Conservation (phyloP, 257 asterid species). For the Capsicum chinense region DNA sequence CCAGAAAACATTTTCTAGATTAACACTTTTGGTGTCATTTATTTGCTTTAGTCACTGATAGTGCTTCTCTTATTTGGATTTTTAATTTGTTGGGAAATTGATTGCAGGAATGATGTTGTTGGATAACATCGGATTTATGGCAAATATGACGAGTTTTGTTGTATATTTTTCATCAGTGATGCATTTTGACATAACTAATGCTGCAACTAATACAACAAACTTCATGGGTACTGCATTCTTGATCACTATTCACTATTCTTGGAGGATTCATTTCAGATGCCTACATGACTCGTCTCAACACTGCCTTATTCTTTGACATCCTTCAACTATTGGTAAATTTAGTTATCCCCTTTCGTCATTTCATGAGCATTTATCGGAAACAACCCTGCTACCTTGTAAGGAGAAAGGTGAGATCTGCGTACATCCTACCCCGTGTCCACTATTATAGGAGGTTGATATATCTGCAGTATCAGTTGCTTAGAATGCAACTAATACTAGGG, state of each 20-base stretch:
- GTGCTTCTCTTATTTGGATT: no score
- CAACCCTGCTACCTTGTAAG: no score
- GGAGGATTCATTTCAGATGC: conserved; percentile 84
- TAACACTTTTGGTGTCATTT: no score
- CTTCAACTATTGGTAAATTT: conserved; percentile 51
- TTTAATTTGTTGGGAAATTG: neutral
- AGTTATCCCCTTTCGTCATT: neutral
- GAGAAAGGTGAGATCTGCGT: no score
- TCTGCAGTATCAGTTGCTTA: neutral
- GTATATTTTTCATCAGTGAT: conserved; percentile 53
- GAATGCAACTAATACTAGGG: neutral
- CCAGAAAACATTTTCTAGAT: no score
- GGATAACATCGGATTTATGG: conserved; percentile 73
- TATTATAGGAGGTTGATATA: no score
- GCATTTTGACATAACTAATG: conserved; percentile 46
- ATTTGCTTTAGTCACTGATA: no score
- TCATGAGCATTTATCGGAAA: neutral
- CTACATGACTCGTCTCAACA: conserved; percentile 56
- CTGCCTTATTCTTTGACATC: conserved; percentile 61
- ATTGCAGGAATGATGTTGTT: conserved; percentile 50
- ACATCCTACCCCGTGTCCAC: no score
- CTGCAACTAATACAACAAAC: conserved; percentile 74
- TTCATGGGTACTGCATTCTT: conserved; percentile 74
- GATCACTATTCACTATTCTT: conserved; percentile 55
- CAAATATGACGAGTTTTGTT: conserved; percentile 68